Base-by-base conservation (phyloP, 495 filamentous ascomycete genomes). In the Podospora fimiseda region DNA sequence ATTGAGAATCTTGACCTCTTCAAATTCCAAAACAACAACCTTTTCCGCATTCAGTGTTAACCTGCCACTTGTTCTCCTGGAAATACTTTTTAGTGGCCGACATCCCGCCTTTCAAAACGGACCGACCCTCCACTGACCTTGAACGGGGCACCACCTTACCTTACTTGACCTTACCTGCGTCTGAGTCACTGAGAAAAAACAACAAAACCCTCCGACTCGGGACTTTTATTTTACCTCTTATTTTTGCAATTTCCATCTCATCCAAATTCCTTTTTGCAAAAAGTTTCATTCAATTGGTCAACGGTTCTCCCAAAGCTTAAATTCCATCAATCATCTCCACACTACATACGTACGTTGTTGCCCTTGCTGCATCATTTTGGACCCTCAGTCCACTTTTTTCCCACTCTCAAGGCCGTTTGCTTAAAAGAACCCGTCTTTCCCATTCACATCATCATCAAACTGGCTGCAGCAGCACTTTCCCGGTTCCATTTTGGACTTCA, bases 21-120 rank as follows among this genome's bases (percentile, higher is more conserved):
- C n/a, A n/a, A n/a, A n/a, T n/a, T n/a, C n/a, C n/a, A n/a, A n/a
- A n/a, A n/a, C n/a, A n/a, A n/a, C n/a, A n/a, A n/a, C 6, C 27
- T 11, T 33, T 33, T 5, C 11, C 27, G 5, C 11, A 11, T 33
- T 33, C 27, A 33, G 27, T 20, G 20, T 15, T 14, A 9, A 9
- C 18, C 22, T 24, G 13, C 43, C 39, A 52, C 22, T 13, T 27
- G 22, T 14, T 16, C 46, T 36, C n/a, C 9, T 9, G 27, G 13
- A 42, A 13, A 48, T 43, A 15, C 44, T 16, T 9, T 33, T 47
- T 24, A 47, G 44, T 47, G 44, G 13, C 44, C 44, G 44, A 47
- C 23, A 33, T 47, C 44, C 44, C 44, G 44, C 44, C 44, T 33
- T n/a, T n/a, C n/a, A n/a, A n/a, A n/a, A n/a, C 44, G 44, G 44